A percentile compares a stretch with the other conserved stretches of the same genome.
phyloP scores from a whole-genome alignment of 179 eudicot species.

The Spergularia azorica region DNA sequence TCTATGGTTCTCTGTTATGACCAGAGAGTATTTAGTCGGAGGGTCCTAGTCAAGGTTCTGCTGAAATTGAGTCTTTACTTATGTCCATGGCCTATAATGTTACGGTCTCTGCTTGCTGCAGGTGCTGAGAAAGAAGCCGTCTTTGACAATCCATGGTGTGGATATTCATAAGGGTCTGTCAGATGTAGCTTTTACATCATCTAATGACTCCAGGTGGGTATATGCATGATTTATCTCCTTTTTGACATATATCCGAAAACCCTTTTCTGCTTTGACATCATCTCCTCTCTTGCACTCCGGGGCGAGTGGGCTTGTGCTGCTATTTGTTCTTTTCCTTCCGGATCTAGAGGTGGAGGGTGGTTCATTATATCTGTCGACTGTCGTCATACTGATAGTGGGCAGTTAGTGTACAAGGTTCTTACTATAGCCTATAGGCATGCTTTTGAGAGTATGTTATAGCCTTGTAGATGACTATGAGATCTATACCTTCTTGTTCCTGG shows the following conservation, averaged over 20 bases:
- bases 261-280: not conserved
- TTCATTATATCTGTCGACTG: no score
- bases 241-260: not conserved
- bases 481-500: constrained; percentile 11
- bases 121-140: constrained; percentile 67
- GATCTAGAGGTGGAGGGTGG: not conserved
- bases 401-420: no score
- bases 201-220: constrained; percentile 63
- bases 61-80: not conserved
- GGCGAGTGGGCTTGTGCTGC: not conserved
- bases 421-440: no score
- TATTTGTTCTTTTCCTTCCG: not conserved
- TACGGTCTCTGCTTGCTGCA: constrained; percentile 32
- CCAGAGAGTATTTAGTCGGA: not conserved
- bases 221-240: constrained; percentile 1
- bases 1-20: not conserved
- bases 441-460: not conserved
- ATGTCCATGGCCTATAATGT: constrained; percentile 11
- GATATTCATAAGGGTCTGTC: constrained; percentile 57
- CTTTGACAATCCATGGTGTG: constrained; percentile 55
- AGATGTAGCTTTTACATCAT: constrained; percentile 75
- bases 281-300: not conserved
- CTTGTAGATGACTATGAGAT: not conserved
- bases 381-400: no score
- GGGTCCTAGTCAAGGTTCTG: not conserved